These are phyloP conservation scores for Beauveria caledonica DNA, from an alignment of 2,329 filamentous ascomycete genomes.

Conservation along the genomic window DNA sequence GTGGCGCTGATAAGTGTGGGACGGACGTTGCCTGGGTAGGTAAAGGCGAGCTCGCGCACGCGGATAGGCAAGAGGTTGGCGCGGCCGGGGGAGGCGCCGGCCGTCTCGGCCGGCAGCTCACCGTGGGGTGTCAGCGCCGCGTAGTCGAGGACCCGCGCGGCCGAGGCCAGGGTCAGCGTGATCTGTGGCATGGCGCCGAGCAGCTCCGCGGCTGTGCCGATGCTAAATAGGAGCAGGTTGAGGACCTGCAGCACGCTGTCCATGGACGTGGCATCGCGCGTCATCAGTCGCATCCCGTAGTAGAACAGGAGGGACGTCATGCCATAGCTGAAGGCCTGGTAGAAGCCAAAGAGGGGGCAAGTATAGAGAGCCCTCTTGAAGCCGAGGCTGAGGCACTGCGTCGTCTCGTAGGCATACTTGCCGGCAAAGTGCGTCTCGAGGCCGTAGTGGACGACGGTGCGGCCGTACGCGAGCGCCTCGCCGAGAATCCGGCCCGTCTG, in stretches of 20 bases:
- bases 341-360: conserved; percentile 68
- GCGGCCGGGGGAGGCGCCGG: conserved; percentile 14
- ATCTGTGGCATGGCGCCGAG: conserved; percentile 74
- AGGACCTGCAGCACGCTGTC: conserved; percentile 64
- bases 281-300: conserved; percentile 63
- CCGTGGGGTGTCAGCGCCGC: conserved; percentile 23
- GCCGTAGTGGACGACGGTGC: conserved; percentile 66
- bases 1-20: conserved; percentile 56
- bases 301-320: conserved; percentile 75
- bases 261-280: conserved; percentile 37
- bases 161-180: conserved; percentile 63
- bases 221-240: conserved; percentile 75
- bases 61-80: conserved; percentile 36
- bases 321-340: conserved; percentile 63
- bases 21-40: conserved; percentile 48
- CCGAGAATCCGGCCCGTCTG: conserved; percentile 49
- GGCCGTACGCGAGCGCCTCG: conserved; percentile 72
- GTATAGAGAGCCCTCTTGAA: conserved; percentile 57
- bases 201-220: conserved; percentile 63
- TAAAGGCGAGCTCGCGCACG: conserved; percentile 52
- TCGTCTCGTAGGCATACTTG: conserved; percentile 50
- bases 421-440: conserved; percentile 62
- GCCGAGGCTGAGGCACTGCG: conserved; percentile 50
- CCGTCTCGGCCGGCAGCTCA: conserved; percentile 39
- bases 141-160: conserved; percentile 63